Conservation (phyloP, 306 rosid species). For the Elaeagnus macrophylla region DNA sequence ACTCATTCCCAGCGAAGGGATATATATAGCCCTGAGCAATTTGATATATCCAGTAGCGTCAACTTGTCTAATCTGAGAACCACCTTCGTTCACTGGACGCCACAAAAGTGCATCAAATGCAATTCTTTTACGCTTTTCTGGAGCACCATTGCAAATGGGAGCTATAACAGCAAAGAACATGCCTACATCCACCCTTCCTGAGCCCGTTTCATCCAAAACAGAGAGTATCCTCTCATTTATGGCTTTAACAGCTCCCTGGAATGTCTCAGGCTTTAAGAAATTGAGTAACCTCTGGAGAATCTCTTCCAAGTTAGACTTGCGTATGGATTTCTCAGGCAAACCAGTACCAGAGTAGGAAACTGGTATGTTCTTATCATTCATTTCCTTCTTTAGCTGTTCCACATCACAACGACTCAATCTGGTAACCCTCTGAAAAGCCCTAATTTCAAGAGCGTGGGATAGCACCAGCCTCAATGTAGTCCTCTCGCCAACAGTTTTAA, state of each 20-base stretch:
- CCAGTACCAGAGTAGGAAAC: conserved; percentile 86
- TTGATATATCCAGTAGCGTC: conserved; percentile 67
- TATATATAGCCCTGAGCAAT: conserved; percentile 64
- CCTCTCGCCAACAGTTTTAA: conserved; percentile 66
- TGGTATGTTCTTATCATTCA: conserved; percentile 72
- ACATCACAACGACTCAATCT: conserved; percentile 81
- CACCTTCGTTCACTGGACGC: conserved; percentile 89
- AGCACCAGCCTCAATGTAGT: conserved; percentile 63
- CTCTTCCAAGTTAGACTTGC: conserved; percentile 87
- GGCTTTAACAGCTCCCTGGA: conserved; percentile 93
- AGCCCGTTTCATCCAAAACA: conserved; percentile 61
- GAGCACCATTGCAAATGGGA: conserved; percentile 76
- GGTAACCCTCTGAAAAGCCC: conserved; percentile 85
- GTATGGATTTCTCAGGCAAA: conserved; percentile 75
- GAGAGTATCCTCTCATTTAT: conserved; percentile 90
- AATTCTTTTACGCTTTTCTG: conserved; percentile 74
- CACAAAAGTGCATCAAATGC: conserved; percentile 88
- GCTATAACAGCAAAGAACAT: conserved; percentile 84
- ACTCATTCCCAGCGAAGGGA: conserved; percentile 60
- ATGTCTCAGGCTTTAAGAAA: conserved; percentile 88
- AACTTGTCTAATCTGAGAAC: conserved; percentile 46
- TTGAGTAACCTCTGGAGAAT: conserved; percentile 65
- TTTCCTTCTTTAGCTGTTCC: conserved; percentile 77
- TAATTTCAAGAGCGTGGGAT: conserved; percentile 58
- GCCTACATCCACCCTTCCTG: conserved; percentile 91